These are phyloP conservation scores for Penicillium cosmopolitanum DNA, from an alignment of 495 filamentous ascomycete genomes.

Conservation along the genomic window DNA sequence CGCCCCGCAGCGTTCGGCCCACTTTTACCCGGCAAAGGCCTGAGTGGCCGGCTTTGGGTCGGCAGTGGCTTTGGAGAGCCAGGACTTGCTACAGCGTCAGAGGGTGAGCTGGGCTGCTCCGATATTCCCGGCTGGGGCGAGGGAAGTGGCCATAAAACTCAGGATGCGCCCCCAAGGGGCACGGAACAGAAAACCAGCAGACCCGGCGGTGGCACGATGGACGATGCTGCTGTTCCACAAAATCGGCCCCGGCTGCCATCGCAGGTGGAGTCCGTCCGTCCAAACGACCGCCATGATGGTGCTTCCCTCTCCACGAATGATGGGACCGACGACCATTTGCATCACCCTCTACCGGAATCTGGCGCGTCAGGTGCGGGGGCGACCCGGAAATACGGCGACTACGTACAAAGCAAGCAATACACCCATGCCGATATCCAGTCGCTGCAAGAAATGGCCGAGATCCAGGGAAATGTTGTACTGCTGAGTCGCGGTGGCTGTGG, in stretches of 20 bases:
- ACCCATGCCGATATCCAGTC: conserved; percentile 93
- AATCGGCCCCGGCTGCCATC: conserved; percentile 31
- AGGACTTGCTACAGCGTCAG: conserved; percentile 55
- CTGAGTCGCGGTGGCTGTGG: conserved; percentile 93
- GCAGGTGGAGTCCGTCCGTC: conserved; percentile 28
- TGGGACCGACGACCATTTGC: conserved; percentile 91
- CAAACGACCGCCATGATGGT: conserved; percentile 25
- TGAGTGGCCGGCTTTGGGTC: conserved; percentile 87
- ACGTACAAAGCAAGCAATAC: conserved; percentile 47
- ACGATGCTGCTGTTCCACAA: conserved; percentile 25
- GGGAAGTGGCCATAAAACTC: conserved; percentile 41
- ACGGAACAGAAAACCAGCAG: conserved; percentile 35
- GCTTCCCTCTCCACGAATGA: conserved; percentile 59
- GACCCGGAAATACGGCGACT: conserved; percentile 44
- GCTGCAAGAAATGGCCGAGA: conserved; percentile 91
- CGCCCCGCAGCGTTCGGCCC: conserved; percentile 94
- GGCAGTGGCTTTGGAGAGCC: conserved; percentile 86
- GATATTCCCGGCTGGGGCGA: conserved; percentile 93
- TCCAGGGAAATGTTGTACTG: conserved; percentile 87
- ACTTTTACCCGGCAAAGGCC: conserved; percentile 68
- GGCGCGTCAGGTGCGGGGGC: conserved; percentile 33
- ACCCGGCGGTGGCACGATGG: conserved; percentile 29
- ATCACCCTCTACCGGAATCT: conserved; percentile 63
- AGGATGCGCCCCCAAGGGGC: conserved; percentile 29
- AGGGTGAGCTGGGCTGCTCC: conserved; percentile 94